Evolutionary conservation across 306 rosid genomes (phyloP).

Genomic region (Vachellia collinsii): DNA sequence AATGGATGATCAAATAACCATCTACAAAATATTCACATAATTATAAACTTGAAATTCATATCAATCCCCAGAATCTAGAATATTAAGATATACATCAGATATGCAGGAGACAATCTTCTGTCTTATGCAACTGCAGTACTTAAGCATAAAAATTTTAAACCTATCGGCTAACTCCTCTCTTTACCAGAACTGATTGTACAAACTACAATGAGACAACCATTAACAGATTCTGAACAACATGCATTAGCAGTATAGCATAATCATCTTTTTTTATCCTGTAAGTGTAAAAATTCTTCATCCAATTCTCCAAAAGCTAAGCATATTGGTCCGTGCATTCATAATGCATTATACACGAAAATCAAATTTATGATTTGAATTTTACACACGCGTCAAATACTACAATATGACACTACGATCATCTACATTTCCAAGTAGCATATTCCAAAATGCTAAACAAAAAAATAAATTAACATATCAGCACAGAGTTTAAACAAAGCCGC

Average conservation of each 20-base stretch:
- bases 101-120: background rate
- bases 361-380: conserved; percentile 10
- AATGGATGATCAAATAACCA: background rate
- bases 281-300: conserved; percentile 1
- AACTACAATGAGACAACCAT: background rate
- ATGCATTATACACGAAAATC: conserved; percentile 15
- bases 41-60: background rate
- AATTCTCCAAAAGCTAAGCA: conserved; percentile 9
- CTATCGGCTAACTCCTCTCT: background rate
- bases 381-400: conserved; percentile 19
- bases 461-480: conserved; percentile 15
- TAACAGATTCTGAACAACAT: background rate
- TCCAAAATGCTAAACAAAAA: background rate
- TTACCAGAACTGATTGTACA: background rate
- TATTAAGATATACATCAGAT: background rate
- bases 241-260: background rate
- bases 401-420: background rate
- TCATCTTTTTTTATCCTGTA: background rate
- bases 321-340: conserved; percentile 2
- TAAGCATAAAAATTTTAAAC: background rate
- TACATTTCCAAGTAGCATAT: conserved; percentile 19
- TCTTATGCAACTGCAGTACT: background rate
- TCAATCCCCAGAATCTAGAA: background rate
- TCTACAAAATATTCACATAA: too few species aligned
- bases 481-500: conserved; percentile 10